Percentiles rank a stretch among this genome's conserved stretches.
Conservation (phyloP, 1,284 basidiomycete genomes). For the Leccinum brunneo-olivaceum region DNA sequence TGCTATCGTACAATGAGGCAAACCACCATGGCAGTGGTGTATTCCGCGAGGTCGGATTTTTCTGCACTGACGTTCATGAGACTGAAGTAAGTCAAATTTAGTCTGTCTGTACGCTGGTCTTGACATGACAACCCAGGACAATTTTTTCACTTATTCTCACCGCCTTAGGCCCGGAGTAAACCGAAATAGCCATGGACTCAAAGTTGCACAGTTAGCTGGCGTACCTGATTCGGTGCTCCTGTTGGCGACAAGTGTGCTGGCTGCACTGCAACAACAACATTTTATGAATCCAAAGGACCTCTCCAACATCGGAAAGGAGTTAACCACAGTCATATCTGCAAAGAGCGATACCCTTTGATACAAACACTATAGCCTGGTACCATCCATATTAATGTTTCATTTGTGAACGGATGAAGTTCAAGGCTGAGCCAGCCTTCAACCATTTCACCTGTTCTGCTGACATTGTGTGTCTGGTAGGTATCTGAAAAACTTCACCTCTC, state of each 20-base stretch:
- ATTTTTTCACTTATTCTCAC: constrained; percentile 80
- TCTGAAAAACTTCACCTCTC: constrained; percentile 57
- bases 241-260: constrained; percentile 51
- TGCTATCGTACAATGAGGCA: constrained; percentile 57
- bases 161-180: constrained; percentile 80
- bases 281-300: constrained; percentile 22
- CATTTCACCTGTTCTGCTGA: constrained; percentile 84
- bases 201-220: constrained; percentile 84
- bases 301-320: constrained; percentile 21
- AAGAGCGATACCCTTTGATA: constrained; percentile 1
- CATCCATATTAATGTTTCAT: constrained; percentile 22
- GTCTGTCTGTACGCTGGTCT: not conserved
- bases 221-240: constrained; percentile 64
- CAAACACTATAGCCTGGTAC: not conserved
- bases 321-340: constrained; percentile 13
- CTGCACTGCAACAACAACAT: constrained; percentile 31
- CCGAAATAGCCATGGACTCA: constrained; percentile 86
- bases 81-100: constrained; percentile 44
- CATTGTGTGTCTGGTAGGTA: constrained; percentile 83
- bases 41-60: constrained; percentile 71
- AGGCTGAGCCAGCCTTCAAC: constrained; percentile 79
- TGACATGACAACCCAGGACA: constrained; percentile 40
- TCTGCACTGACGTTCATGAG: constrained; percentile 83
- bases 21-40: constrained; percentile 35
- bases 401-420: constrained; percentile 75